Base-by-base conservation (phyloP, 805 yeast species). In the Lachancea sp. region DNA sequence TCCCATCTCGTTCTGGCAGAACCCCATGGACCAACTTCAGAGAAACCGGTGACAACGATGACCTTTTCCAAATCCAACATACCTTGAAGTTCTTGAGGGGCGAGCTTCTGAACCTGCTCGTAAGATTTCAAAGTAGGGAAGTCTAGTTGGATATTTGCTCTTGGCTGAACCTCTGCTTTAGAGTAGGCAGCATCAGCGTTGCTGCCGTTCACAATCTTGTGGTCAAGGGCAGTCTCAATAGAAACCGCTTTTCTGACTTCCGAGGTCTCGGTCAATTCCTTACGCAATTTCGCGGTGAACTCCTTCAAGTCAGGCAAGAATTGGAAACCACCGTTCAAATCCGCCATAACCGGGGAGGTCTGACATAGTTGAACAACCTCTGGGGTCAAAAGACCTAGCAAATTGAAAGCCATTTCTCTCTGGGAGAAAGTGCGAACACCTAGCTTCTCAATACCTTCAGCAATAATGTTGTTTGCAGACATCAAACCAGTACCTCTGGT, bases 11-110 rank as follows among this genome's bases (percentile, higher is more conserved):
- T 93, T 78, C 98, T 85, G 32, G 99, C 72, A 67, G 90, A 89
- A 79, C 99, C 99, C 96, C 97, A 95, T 61, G 99, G 99, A 64
- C 97, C 95, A 57, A 93, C 98, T 72, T 93, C 99, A 52, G 96
- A 75, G 73, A 91, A 93, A 71, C 99, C 99, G 38, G 99, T 91
- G 49, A 93, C 91, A 53, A 93, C 99, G 55, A 91, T 78, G 48
- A 89, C 93, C 55, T 80, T 79, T 65, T 90, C 97, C 63, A 91
- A 81, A 65, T 93, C 96, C 56, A 93, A 73, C 76, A 93, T 74
- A 49, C 96, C 96, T 66, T 85, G 90, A 59, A 93, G 75, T 46
- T 86, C 82, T 46, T 87, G 82, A 15, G 72, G 64, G 50, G 91
- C 71, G 41, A 75, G 57, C 42, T 74, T 62, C 69, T 84, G 84